Evolutionary conservation across 805 yeast species (phyloP).

Genomic region (Starmerella kuoi): DNA sequence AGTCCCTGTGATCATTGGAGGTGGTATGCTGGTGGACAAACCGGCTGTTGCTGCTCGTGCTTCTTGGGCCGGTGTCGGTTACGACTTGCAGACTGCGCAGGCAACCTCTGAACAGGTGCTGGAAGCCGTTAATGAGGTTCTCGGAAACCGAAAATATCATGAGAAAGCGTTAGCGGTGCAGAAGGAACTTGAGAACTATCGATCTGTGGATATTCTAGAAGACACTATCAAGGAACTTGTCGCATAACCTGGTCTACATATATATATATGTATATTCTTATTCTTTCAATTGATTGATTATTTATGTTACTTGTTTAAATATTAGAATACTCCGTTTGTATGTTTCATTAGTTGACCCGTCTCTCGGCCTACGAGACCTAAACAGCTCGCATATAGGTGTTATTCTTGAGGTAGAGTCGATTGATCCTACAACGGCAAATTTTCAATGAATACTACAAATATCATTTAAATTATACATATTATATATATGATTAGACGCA

Average conservation of each 20-base stretch:
- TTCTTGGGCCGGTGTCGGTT: slow-evolving; percentile 1
- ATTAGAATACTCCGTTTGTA: too few relatives aligned
- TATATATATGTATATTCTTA: too few relatives aligned
- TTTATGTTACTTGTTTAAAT: too few relatives aligned
- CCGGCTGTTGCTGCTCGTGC: slow-evolving; percentile 2
- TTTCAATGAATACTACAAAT: too few relatives aligned
- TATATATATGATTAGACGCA: too few relatives aligned
- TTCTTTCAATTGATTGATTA: too few relatives aligned
- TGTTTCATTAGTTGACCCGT: too few relatives aligned
- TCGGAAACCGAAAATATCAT: background rate
- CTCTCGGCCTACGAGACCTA: too few relatives aligned
- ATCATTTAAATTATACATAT: too few relatives aligned
- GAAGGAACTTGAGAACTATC: background rate
- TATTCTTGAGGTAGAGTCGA: too few relatives aligned
- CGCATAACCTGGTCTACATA: background rate
- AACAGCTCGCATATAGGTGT: too few relatives aligned
- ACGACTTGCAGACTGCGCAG: background rate
- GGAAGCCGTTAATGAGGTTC: background rate
- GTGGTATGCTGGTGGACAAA: slow-evolving; percentile 2
- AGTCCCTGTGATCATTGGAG: slow-evolving; percentile 1
- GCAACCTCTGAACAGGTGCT: background rate
- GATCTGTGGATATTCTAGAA: background rate
- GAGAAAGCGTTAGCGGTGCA: background rate
- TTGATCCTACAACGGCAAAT: too few relatives aligned
- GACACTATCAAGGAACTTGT: background rate